A percentile compares a stretch with the other conserved stretches of the same genome.
Conservation (phyloP, 148 eudicot species). For the Chenopodium quinoa region DNA sequence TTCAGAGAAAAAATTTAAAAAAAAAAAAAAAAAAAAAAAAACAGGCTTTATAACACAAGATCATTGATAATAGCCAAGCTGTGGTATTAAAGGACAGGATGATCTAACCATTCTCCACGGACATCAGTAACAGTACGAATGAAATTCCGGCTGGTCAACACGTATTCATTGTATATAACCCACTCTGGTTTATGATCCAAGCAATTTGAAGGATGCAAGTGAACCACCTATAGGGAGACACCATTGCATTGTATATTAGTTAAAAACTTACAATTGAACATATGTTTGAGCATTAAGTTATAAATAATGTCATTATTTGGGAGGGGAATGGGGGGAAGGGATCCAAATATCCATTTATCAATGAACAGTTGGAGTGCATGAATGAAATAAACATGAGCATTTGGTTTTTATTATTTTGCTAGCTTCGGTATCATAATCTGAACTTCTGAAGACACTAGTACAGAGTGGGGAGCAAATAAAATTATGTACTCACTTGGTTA, state of each 20-base stretch:
- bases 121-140: conserved; percentile 97
- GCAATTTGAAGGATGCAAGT: conserved; percentile 97
- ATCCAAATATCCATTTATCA: no score
- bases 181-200: conserved; percentile 98
- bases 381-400: no score
- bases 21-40: not conserved
- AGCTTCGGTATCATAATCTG: not conserved
- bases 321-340: not conserved
- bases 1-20: not conserved
- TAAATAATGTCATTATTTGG: not conserved
- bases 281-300: not conserved
- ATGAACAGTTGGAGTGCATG: no score
- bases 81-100: not conserved
- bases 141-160: conserved; percentile 85
- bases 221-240: conserved; percentile 59
- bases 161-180: conserved; percentile 98
- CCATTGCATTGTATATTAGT: conserved; percentile 1
- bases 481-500: conserved; percentile 61
- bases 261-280: no score
- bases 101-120: conserved; percentile 91
- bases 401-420: not conserved
- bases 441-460: no score
- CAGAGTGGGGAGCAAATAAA: not conserved
- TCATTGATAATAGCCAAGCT: not conserved
- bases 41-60: not conserved